phyloP scores from a whole-genome alignment of 1,284 basidiomycete genomes.

The Apiotrichum akiyoshidainum region DNA sequence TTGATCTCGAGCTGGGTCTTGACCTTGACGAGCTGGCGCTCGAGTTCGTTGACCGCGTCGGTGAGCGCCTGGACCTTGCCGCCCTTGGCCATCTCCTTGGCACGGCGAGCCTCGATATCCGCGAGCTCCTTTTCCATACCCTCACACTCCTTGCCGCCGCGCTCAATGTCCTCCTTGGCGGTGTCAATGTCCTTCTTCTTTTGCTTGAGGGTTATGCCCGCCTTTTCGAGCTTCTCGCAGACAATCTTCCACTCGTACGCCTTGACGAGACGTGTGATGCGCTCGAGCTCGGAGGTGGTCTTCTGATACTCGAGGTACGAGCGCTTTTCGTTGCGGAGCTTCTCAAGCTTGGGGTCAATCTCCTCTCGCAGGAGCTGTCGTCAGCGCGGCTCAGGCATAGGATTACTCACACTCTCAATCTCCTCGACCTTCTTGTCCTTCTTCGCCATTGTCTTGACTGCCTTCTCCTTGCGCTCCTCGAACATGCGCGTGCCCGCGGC shows the following conservation, averaged over 20 bases:
- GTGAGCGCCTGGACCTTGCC: slow-evolving; percentile 76
- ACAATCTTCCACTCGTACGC: slow-evolving; percentile 87
- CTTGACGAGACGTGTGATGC: slow-evolving; percentile 74
- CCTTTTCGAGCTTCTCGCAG: slow-evolving; percentile 58
- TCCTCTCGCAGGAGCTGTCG: slow-evolving; percentile 72
- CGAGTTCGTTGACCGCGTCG: slow-evolving; percentile 72
- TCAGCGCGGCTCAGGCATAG: too few relatives aligned
- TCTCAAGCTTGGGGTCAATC: slow-evolving; percentile 91
- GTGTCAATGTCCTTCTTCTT: slow-evolving; percentile 39
- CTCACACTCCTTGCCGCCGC: slow-evolving; percentile 54
- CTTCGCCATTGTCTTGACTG: slow-evolving; percentile 93
- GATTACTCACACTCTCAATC: slow-evolving; percentile 62
- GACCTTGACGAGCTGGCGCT: slow-evolving; percentile 81
- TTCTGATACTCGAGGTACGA: slow-evolving; percentile 90
- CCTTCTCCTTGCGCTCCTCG: slow-evolving; percentile 97
- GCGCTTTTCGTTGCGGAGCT: slow-evolving; percentile 83
- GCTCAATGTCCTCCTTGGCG: slow-evolving; percentile 47
- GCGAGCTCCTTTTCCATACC: slow-evolving; percentile 61
- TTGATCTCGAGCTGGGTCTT: slow-evolving; percentile 84
- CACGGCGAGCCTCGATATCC: slow-evolving; percentile 62
- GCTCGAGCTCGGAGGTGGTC: slow-evolving; percentile 80
- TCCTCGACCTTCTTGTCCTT: slow-evolving; percentile 97
- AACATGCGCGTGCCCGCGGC: slow-evolving; percentile 99
- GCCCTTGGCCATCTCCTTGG: slow-evolving; percentile 63
- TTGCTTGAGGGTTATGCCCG: slow-evolving; percentile 42